Evolutionary conservation across 768 basidiomycete genomes (phyloP).

Genomic region (Suillus luteus): DNA sequence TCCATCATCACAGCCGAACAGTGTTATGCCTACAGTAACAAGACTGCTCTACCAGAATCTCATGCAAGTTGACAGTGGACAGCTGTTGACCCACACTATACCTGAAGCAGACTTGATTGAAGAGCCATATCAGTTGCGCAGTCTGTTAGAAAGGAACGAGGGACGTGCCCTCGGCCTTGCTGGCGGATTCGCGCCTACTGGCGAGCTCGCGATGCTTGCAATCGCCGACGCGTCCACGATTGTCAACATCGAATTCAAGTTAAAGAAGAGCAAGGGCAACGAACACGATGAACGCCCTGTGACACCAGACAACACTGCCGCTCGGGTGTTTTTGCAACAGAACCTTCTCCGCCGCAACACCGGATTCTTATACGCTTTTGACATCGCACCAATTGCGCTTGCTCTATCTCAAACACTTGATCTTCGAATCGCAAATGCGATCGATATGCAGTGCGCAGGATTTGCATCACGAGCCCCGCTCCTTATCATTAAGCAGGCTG

Average conservation of each 20-base stretch:
- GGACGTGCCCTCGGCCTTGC: conserved; percentile 36
- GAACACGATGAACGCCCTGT: conserved; percentile 30
- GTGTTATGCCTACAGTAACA: conserved; percentile 14
- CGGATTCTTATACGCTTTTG: conserved; percentile 34
- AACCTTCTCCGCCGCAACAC: conserved; percentile 30
- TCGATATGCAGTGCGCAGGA: conserved; percentile 31
- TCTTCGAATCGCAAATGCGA: conserved; percentile 37
- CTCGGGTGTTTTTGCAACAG: conserved; percentile 31
- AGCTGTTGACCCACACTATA: conserved; percentile 17
- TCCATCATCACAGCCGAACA: neutral
- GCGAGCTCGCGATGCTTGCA: conserved; percentile 29
- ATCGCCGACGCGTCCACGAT: conserved; percentile 31
- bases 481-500: conserved; percentile 23
- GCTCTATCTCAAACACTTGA: conserved; percentile 31
- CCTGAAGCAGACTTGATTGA: conserved; percentile 26
- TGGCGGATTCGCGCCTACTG: conserved; percentile 22
- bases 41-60: conserved; percentile 32
- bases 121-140: conserved; percentile 23
- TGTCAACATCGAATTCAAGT: conserved; percentile 28
- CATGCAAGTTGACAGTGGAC: conserved; percentile 26
- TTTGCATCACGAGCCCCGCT: conserved; percentile 20
- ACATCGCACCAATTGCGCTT: conserved; percentile 33
- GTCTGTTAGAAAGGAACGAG: conserved; percentile 33
- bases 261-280: conserved; percentile 33
- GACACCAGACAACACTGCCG: conserved; percentile 16